A percentile compares a stretch with the other conserved stretches of the same genome.
These are phyloP conservation scores for Ampelomyces quisqualis DNA, from an alignment of 2,329 filamentous ascomycete genomes.

Conservation along the genomic window DNA sequence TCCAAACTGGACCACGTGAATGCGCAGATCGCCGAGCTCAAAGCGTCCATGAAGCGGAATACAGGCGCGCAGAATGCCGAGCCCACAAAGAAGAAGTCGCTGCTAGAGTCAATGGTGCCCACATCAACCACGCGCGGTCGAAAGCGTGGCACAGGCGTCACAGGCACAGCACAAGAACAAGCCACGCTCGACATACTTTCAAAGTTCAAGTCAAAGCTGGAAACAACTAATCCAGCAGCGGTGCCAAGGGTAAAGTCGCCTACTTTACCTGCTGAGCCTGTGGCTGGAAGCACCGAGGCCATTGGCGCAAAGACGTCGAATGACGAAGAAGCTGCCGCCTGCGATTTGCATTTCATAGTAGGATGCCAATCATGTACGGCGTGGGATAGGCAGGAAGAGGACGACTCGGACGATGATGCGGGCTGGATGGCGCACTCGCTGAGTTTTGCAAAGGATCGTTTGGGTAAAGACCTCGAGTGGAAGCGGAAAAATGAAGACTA, in stretches of 20 bases:
- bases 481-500: constrained; percentile 90
- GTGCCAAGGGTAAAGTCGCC: constrained; percentile 39
- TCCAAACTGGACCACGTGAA: constrained; percentile 68
- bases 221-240: constrained; percentile 38
- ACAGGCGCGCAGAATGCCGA: constrained; percentile 33
- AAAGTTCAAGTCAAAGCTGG: constrained; percentile 77
- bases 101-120: constrained; percentile 73
- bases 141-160: constrained; percentile 65
- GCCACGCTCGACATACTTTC: constrained; percentile 68
- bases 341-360: constrained; percentile 93
- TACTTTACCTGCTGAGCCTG: constrained; percentile 21
- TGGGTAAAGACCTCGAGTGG: constrained; percentile 89
- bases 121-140: constrained; percentile 68
- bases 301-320: constrained; percentile 7
- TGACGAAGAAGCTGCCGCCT: constrained; percentile 57
- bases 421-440: constrained; percentile 87
- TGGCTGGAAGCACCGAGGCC: constrained; percentile 5
- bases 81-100: constrained; percentile 56
- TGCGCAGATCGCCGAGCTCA: constrained; percentile 76
- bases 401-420: constrained; percentile 58
- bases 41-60: constrained; percentile 76
- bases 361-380: constrained; percentile 89
- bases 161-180: constrained; percentile 49
- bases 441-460: constrained; percentile 81
- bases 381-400: constrained; percentile 73